Evolutionary conservation across 768 basidiomycete genomes (phyloP).

Genomic region (Russula foetens): DNA sequence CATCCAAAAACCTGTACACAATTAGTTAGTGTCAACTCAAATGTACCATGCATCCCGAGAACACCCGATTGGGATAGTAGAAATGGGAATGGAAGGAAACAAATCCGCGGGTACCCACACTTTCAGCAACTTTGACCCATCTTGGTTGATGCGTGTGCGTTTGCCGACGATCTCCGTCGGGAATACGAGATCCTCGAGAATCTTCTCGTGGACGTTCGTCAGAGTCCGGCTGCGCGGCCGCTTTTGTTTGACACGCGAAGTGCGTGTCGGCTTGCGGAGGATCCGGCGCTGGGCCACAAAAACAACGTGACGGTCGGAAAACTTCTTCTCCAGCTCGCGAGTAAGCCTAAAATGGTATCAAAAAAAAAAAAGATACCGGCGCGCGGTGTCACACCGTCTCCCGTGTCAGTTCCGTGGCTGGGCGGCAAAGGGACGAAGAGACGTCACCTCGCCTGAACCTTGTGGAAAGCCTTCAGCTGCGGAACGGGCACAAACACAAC

Average conservation of each 20-base stretch:
- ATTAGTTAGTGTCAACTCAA: background rate
- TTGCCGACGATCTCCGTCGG: slow-evolving; percentile 99
- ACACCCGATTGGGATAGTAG: slow-evolving; percentile 2
- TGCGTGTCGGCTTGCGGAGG: slow-evolving; percentile 94
- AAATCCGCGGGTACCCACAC: slow-evolving; percentile 58
- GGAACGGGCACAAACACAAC: slow-evolving; percentile 97
- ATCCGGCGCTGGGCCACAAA: slow-evolving; percentile 98
- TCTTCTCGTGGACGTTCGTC: slow-evolving; percentile 95
- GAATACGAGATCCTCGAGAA: slow-evolving; percentile 97
- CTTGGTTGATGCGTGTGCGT: slow-evolving; percentile 87
- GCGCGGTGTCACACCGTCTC: background rate
- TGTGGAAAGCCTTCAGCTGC: slow-evolving; percentile 97
- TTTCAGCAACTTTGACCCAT: slow-evolving; percentile 93
- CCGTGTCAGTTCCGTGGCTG: too few relatives aligned
- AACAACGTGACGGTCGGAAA: slow-evolving; percentile 98
- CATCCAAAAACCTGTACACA: slow-evolving; percentile 76
- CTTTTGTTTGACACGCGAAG: slow-evolving; percentile 90
- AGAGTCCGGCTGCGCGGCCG: slow-evolving; percentile 94
- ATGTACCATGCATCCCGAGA: background rate
- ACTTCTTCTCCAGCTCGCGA: slow-evolving; percentile 99
- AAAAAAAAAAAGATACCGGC: background rate
- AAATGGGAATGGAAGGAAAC: background rate
- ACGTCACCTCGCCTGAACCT: slow-evolving; percentile 86
- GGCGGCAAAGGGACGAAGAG: background rate
- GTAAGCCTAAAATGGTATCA: slow-evolving; percentile 58